A percentile compares a stretch with the other conserved stretches of the same genome.
These are phyloP conservation scores for Grosmannia serpens DNA, from an alignment of 2,329 filamentous ascomycete genomes.

Conservation along the genomic window DNA sequence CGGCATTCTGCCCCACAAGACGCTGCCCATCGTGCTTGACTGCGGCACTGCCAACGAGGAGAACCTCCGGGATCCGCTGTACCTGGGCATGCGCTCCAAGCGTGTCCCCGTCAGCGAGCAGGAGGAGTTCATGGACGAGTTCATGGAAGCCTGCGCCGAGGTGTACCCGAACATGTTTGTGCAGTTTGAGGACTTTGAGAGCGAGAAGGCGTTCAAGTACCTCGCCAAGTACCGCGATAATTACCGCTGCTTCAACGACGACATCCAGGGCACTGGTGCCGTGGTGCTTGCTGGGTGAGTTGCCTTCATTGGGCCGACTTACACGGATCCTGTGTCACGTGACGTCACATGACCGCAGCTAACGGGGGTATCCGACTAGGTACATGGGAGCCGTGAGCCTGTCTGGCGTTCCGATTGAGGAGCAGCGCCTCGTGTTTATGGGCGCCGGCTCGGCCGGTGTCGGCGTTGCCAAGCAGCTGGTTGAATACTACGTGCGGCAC, in stretches of 20 bases:
- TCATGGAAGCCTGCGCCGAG: constrained; percentile 84
- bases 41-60: constrained; percentile 55
- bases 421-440: constrained; percentile 92
- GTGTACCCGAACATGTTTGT: constrained; percentile 58
- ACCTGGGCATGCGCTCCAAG: constrained; percentile 78
- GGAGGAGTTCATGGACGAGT: constrained; percentile 88
- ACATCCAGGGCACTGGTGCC: constrained; percentile 93
- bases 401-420: constrained; percentile 72
- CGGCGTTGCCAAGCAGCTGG: constrained; percentile 94
- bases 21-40: constrained; percentile 58
- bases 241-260: constrained; percentile 97
- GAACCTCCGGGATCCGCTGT: constrained; percentile 61
- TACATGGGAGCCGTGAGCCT: constrained; percentile 68
- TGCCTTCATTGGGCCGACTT: background rate
- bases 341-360: constrained; percentile 5
- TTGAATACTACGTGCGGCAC: constrained; percentile 90
- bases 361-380: constrained; percentile 42
- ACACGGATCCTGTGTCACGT: constrained; percentile 14
- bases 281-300: constrained; percentile 75
- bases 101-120: constrained; percentile 70
- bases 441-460: constrained; percentile 92
- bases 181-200: constrained; percentile 97
- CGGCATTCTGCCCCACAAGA: constrained; percentile 84
- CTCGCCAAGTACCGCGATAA: constrained; percentile 77
- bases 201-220: constrained; percentile 79